Conservation (phyloP, 1,139 yeast genomes). For the Hemisphaericaspora xylanilytica region DNA sequence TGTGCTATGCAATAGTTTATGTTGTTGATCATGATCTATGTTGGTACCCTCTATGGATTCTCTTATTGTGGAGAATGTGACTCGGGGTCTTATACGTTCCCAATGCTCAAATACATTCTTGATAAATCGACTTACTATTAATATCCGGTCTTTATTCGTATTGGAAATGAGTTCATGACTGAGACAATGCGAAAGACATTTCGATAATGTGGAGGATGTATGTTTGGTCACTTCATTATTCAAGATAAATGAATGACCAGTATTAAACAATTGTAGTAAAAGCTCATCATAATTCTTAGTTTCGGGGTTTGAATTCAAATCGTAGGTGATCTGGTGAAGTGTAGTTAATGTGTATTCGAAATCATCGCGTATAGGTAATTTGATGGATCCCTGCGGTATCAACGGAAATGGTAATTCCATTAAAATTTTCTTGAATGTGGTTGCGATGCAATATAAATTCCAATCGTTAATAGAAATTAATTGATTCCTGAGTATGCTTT, state of each 20-base stretch:
- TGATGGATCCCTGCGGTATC: constrained; percentile 41
- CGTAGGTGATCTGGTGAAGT: constrained; percentile 19
- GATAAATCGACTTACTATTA: constrained; percentile 50
- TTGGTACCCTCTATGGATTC: constrained; percentile 23
- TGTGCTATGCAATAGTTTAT: not conserved
- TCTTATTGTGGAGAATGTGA: constrained; percentile 18
- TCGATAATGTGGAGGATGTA: constrained; percentile 43
- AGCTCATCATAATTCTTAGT: constrained; percentile 21
- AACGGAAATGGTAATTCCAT: constrained; percentile 45
- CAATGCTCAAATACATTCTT: constrained; percentile 50
- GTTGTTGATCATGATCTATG: not conserved
- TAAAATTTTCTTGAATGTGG: constrained; percentile 49
- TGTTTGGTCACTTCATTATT: constrained; percentile 41
- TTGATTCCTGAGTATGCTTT: constrained; percentile 56
- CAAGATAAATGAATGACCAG: constrained; percentile 34
- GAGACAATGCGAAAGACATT: constrained; percentile 48
- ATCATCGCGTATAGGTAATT: constrained; percentile 49
- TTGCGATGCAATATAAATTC: constrained; percentile 59
- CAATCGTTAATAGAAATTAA: constrained; percentile 58
- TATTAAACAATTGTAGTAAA: constrained; percentile 41
- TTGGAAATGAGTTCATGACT: constrained; percentile 48
- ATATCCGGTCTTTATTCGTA: constrained; percentile 43
- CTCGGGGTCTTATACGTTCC: constrained; percentile 20
- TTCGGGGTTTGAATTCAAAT: constrained; percentile 10
- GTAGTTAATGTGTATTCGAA: constrained; percentile 35